A percentile compares a stretch with the other conserved stretches of the same genome.
Evolutionary conservation across 2,329 filamentous ascomycete species (phyloP).

Genomic region (Ophiocordyceps sinensis): DNA sequence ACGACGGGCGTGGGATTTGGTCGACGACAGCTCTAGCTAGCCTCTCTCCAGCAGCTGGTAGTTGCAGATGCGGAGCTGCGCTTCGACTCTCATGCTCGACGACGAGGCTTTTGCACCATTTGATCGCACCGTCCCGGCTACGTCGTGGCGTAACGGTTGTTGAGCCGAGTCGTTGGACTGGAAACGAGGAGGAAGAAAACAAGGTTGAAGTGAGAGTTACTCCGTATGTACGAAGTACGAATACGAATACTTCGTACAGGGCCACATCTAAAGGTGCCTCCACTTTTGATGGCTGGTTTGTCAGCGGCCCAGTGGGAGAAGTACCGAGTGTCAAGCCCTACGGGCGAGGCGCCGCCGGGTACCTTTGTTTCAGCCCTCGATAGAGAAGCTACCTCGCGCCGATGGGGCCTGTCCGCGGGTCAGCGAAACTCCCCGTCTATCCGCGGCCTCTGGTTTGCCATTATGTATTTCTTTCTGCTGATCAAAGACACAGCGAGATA

Average conservation of each 20-base stretch:
- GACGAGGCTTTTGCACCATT: slow-evolving; percentile 10
- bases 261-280: too few relatives aligned
- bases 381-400: too few relatives aligned
- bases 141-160: too few relatives aligned
- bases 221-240: too few relatives aligned
- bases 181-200: background rate
- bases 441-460: slow-evolving; percentile 10
- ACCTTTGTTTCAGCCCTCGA: too few relatives aligned
- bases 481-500: slow-evolving; percentile 3
- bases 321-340: too few relatives aligned
- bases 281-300: too few relatives aligned
- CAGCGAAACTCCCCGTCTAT: slow-evolving; percentile 1
- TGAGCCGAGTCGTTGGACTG: background rate
- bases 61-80: background rate
- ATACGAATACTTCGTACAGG: too few relatives aligned
- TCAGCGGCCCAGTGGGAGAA: too few relatives aligned
- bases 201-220: background rate
- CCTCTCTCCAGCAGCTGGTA: background rate
- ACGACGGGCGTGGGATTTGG: slow-evolving; percentile 21
- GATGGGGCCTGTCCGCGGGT: too few relatives aligned
- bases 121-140: background rate
- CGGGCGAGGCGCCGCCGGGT: too few relatives aligned
- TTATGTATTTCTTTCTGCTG: slow-evolving; percentile 26
- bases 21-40: background rate
- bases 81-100: background rate